These are phyloP conservation scores for Pleurostoma richardsiae DNA, from an alignment of 2,329 filamentous ascomycete species.

Conservation along the genomic window DNA sequence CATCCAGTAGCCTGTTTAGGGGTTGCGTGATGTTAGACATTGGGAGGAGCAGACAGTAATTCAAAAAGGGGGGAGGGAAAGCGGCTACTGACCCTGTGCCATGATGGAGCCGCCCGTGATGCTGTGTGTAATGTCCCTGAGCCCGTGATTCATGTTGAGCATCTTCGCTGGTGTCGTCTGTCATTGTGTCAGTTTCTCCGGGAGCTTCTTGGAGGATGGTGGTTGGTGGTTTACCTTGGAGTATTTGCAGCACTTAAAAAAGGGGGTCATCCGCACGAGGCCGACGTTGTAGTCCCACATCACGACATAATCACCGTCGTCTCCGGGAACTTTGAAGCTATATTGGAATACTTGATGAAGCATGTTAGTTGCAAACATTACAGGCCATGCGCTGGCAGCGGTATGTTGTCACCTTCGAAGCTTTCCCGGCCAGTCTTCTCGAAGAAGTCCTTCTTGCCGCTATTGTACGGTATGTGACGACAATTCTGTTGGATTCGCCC, in stretches of 20 bases:
- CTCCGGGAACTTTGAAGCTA: conserved; percentile 66
- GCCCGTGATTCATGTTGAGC: conserved; percentile 69
- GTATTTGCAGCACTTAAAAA: conserved; percentile 88
- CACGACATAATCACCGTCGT: conserved; percentile 64
- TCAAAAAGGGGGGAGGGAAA: neutral
- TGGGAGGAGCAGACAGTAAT: conserved; percentile 3
- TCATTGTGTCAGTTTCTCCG: conserved; percentile 4
- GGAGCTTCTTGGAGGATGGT: neutral
- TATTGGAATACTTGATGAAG: conserved; percentile 70
- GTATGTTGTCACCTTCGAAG: conserved; percentile 65
- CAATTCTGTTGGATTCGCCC: conserved; percentile 57
- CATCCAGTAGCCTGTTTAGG: conserved; percentile 85
- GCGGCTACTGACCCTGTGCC: conserved; percentile 66
- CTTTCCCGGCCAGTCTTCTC: conserved; percentile 82
- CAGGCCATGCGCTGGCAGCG: too few species aligned
- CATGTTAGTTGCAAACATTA: conserved; percentile 1
- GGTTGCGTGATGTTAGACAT: neutral
- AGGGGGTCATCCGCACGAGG: conserved; percentile 86
- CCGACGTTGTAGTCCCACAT: conserved; percentile 99
- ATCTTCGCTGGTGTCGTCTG: conserved; percentile 89
- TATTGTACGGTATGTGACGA: conserved; percentile 87
- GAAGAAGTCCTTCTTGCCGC: conserved; percentile 85
- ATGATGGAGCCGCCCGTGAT: conserved; percentile 89
- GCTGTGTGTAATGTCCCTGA: conserved; percentile 86
- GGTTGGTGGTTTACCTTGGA: conserved; percentile 62